phyloP scores from a whole-genome alignment of 176 grass and related monocot species.

The Otatea glauca region DNA sequence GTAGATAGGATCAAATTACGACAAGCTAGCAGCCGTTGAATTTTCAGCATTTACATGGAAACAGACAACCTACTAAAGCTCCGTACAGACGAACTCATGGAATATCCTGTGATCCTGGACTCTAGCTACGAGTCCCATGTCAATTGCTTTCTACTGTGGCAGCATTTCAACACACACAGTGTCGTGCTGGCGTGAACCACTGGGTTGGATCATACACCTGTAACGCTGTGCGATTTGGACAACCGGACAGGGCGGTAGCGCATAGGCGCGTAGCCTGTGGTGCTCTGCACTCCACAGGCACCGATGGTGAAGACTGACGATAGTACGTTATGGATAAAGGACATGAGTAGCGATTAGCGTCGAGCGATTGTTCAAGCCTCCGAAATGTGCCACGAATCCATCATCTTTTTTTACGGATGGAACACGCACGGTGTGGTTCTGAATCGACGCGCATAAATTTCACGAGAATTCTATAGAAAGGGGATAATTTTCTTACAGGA shows the following conservation, averaged over 20 bases:
- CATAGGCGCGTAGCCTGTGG: not conserved
- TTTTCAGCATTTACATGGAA: not conserved
- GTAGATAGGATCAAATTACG: not conserved
- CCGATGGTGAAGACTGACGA: not conserved
- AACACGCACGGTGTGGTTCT: not conserved
- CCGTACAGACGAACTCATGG: slow-evolving; percentile 27
- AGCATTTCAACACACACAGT: not conserved
- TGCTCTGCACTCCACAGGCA: slow-evolving; percentile 20
- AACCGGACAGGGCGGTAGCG: not conserved
- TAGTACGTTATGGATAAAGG: slow-evolving; percentile 27
- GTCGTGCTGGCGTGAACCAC: slow-evolving; percentile 15
- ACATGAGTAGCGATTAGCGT: not conserved
- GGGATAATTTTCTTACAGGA: not conserved
- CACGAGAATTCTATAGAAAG: not conserved
- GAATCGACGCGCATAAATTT: not conserved
- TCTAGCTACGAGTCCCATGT: slow-evolving; percentile 2
- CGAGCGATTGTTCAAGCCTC: not conserved
- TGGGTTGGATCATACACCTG: slow-evolving; percentile 37
- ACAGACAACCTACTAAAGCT: not conserved
- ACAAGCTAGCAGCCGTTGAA: not conserved
- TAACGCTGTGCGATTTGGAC: slow-evolving; percentile 18
- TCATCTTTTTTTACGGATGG: not conserved
- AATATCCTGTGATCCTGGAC: slow-evolving; percentile 26
- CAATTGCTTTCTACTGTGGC: slow-evolving; percentile 11
- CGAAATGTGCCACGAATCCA: not conserved